Percentiles rank a stretch among this genome's conserved stretches.
These are phyloP conservation scores for Pichia cactophila DNA, from an alignment of 1,139 yeast species.

Conservation along the genomic window DNA sequence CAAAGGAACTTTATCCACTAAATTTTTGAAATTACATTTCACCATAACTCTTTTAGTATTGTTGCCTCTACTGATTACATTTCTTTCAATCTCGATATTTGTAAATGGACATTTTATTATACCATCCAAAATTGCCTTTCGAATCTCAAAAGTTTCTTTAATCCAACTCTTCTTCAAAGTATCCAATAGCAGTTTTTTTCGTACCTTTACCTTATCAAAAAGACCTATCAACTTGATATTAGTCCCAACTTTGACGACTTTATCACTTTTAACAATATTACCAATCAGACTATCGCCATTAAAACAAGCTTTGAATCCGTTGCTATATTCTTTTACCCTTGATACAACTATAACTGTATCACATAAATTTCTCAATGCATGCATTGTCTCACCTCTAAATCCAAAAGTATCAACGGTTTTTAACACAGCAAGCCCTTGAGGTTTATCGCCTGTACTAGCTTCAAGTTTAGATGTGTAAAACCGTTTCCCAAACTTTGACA, in stretches of 20 bases:
- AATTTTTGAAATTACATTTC: background rate
- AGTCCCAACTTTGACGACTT: constrained; percentile 38
- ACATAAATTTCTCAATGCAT: constrained; percentile 28
- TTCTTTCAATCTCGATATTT: constrained; percentile 22
- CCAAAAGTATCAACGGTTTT: constrained; percentile 51
- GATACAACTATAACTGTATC: constrained; percentile 34
- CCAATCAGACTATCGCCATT: constrained; percentile 11
- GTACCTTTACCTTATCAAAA: constrained; percentile 52
- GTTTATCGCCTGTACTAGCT: constrained; percentile 15
- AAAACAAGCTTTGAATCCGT: constrained; percentile 22
- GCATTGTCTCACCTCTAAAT: constrained; percentile 69
- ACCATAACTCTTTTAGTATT: constrained; percentile 1
- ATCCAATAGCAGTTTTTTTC: constrained; percentile 32
- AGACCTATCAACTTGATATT: constrained; percentile 39
- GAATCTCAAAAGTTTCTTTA: constrained; percentile 30
- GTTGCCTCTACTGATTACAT: constrained; percentile 13
- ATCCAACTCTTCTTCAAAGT: constrained; percentile 19
- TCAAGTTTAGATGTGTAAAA: constrained; percentile 64
- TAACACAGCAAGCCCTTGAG: constrained; percentile 45
- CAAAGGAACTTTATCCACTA: constrained; percentile 2
- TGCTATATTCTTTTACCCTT: constrained; percentile 25
- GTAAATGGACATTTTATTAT: constrained; percentile 29
- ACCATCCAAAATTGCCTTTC: constrained; percentile 31
- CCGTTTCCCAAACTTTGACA: constrained; percentile 52
- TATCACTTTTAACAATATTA: constrained; percentile 1